Evolutionary conservation across 1,284 basidiomycete genomes (phyloP), one percentile per base, ranked within the genome.

Genomic region (Cerioporus squamosus): DNA sequence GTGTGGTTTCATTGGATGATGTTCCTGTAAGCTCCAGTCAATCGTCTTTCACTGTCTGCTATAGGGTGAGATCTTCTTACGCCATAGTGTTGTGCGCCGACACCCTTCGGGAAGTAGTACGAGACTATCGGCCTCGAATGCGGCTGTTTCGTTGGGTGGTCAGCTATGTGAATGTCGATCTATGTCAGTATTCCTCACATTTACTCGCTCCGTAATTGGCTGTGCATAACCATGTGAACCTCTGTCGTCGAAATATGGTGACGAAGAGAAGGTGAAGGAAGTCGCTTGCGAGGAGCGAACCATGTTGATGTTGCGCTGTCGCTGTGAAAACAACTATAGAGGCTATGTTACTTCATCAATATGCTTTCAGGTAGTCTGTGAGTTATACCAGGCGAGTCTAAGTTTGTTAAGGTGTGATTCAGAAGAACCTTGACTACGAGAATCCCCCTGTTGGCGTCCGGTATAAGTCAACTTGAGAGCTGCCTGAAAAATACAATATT

Each of bases 1-100:
- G 63, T 98, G 95, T 1, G 97, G 97, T 72, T 98, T 97, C 97
- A 99, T 99, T 2, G 97, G 97, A 79, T 99, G 97, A 45, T 91
- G 84, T 83, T 98, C 95, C 92, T 96, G 71, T 29, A 54, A 33
- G 20, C 4, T 10, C 1, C 5, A 2, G 24, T 36, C 20, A 24
- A 26, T 20, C 10, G 45, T 14, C 23, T 29, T 42, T 5, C 18
- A 14, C 31, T 14, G 22, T 8, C 45, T 14, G 20, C 24, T 40
- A 20, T 29, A 26, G 12, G 15, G 20, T 3, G 36, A 51, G 36
- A 38, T 31, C 6, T 17, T 75, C 86, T 59, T 77, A 95, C 95
- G 60, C 95, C 96, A 77, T 96, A 97, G 72, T 98, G 95, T 74
- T 95, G 94, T 67, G 94, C 90, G 2, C 97, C 97, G 3, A 98